Evolutionary conservation across 768 basidiomycete species (phyloP), one percentile per base, ranked within the genome.

Genomic region (Pleurotus platypus): DNA sequence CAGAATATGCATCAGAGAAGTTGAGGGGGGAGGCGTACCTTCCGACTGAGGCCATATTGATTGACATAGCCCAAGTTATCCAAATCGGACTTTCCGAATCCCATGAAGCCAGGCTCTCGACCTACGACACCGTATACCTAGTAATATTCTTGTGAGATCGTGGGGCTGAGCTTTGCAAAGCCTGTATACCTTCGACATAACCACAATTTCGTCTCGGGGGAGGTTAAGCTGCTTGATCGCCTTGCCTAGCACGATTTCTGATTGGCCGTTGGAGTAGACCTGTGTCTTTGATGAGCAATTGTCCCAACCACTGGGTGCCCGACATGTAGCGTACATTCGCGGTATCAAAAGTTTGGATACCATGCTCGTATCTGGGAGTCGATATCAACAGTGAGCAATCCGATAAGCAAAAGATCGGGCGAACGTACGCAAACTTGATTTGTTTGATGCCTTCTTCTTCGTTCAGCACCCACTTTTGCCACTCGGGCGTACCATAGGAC

Each of bases 161-260:
- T 16, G 9, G 16, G 45, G 11, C 9, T 18, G n/a, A 9, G 15
- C 16, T 37, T 7, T 11, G 46, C 30, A 26, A 18, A 20, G 49
- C 55, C 12, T 40, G n/a, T 15, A 20, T 56, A 82, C 83, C 72
- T 92, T 92, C 56, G 90, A 90, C 75, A 92, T 78, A 13, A 92
- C 79, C 15, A 92, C 89, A 46, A 91, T 83, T 61, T 86, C 82
- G 13, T 87, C 85, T 1, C 90, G 81, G 15, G 88, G 87, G 8
- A 89, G 73, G 22, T 83, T 67, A 60, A 81, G 76, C 60, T 82
- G 64, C 64, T 86, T 87, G 71, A 92, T 84, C 2, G 83, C 87
- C 61, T 87, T 85, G 8, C 89, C 89, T 18, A 90, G 74, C 51
- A 90, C 77, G 46, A 79, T 63, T 65, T 92, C 90, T 0, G 84